A percentile compares a stretch with the other conserved stretches of the same genome.
Conservation (phyloP, 2,329 filamentous ascomycete genomes). For the Daldinia sp. region DNA sequence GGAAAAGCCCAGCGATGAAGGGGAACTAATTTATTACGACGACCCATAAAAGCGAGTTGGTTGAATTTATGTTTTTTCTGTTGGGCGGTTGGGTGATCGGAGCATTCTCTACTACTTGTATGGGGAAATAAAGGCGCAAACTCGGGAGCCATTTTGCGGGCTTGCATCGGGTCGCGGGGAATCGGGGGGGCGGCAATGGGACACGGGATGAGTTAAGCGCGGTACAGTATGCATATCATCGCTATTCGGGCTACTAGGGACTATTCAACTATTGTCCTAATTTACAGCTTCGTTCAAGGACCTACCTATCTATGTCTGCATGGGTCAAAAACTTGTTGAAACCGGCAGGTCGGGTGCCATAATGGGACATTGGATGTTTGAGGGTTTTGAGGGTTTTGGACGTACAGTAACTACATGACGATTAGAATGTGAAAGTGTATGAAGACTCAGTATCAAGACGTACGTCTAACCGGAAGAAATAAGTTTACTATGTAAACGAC, state of each 20-base stretch:
- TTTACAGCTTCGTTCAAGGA: not conserved
- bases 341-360: no score
- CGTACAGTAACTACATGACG: no score
- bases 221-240: not conserved
- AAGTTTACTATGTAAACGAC: no score
- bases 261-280: not conserved
- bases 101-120: slow-evolving; percentile 1
- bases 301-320: no score
- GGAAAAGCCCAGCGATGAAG: not conserved
- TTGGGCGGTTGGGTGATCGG: slow-evolving; percentile 1
- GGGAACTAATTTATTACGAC: not conserved
- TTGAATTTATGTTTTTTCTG: not conserved
- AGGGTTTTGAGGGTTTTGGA: no score
- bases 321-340: no score
- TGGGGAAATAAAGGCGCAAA: not conserved
- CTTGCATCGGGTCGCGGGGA: slow-evolving; percentile 10
- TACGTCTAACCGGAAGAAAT: no score
- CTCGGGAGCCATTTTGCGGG: slow-evolving; percentile 3
- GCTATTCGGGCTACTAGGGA: not conserved
- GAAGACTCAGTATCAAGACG: no score
- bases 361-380: no score
- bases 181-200: not conserved
- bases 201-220: not conserved
- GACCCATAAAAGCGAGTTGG: slow-evolving; percentile 13
- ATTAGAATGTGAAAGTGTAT: no score